These are phyloP conservation scores for Inonotus hispidus DNA, from an alignment of 1,284 basidiomycete genomes.

Conservation along the genomic window DNA sequence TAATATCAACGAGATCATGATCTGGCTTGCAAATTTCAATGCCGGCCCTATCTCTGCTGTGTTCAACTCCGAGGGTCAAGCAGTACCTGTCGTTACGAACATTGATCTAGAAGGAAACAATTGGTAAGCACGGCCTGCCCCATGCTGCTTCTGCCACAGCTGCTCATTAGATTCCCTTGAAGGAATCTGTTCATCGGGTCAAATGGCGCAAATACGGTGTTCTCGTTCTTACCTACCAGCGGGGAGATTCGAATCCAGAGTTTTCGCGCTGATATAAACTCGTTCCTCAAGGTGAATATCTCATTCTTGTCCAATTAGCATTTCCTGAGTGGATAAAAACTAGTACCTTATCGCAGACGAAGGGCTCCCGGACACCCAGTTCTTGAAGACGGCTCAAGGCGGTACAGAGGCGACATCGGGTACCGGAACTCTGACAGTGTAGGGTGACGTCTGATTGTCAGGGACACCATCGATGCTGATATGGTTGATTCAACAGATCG, in stretches of 20 bases:
- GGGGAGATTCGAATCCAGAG: conserved; percentile 29
- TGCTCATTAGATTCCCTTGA: neutral
- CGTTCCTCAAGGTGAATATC: conserved; percentile 45
- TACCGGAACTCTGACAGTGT: conserved; percentile 49
- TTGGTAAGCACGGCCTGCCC: conserved; percentile 34
- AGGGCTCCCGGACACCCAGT: conserved; percentile 7
- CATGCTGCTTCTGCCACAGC: neutral
- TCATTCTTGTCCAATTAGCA: neutral
- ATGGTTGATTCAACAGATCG: neutral
- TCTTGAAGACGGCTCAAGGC: conserved; percentile 36
- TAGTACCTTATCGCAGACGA: conserved; percentile 10
- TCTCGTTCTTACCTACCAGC: conserved; percentile 51
- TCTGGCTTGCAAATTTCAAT: conserved; percentile 60
- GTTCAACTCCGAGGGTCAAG: conserved; percentile 31
- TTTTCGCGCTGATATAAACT: conserved; percentile 51
- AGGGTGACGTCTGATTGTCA: conserved; percentile 15
- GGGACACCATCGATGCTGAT: neutral
- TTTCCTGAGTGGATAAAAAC: neutral
- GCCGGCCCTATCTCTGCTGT: conserved; percentile 49
- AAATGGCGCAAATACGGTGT: conserved; percentile 58
- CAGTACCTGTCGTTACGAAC: conserved; percentile 38
- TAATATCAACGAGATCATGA: conserved; percentile 56
- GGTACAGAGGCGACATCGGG: conserved; percentile 54
- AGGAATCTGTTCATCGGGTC: conserved; percentile 54
- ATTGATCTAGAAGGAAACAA: conserved; percentile 42